phyloP scores from a whole-genome alignment of 2,329 filamentous ascomycete genomes.

The Myriosclerotinia curreyana region DNA sequence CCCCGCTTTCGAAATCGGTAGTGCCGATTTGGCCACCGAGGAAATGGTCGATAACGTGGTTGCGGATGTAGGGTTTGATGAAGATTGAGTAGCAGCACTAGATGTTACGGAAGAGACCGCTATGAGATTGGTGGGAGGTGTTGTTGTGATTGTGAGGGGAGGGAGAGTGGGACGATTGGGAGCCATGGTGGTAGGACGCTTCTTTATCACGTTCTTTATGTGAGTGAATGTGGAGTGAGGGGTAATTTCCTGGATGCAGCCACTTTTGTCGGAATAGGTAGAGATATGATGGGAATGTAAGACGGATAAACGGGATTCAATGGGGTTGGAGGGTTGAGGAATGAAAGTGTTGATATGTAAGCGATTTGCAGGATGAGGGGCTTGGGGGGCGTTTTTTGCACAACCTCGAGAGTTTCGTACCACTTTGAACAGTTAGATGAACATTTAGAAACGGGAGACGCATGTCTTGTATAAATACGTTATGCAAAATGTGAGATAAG shows the following conservation, averaged over 20 bases:
- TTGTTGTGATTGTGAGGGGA: conserved; percentile 9
- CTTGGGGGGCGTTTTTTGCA: conserved; percentile 9
- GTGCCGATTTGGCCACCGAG: conserved; percentile 16
- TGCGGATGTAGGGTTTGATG: conserved; percentile 11
- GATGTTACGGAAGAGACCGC: conserved; percentile 1
- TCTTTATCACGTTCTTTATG: conserved; percentile 18
- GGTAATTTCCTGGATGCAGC: conserved; percentile 14
- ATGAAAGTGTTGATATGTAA: conserved; percentile 19
- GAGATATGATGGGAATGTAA: conserved; percentile 18
- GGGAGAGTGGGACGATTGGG: neutral
- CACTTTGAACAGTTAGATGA: neutral
- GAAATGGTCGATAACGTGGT: conserved; percentile 21
- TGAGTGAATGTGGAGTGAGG: conserved; percentile 12
- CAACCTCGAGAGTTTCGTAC: neutral
- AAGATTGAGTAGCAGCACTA: conserved; percentile 2
- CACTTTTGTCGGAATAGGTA: neutral
- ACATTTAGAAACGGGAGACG: neutral
- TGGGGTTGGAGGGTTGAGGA: conserved; percentile 5
- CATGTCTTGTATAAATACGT: conserved; percentile 8
- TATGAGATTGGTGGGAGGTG: conserved; percentile 10
- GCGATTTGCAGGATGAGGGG: conserved; percentile 18
- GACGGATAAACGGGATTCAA: neutral
- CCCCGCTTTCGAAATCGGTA: conserved; percentile 21
- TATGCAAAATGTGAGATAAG: conserved; percentile 16
- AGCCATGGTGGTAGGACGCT: conserved; percentile 1